Base-by-base conservation (phyloP, 805 yeast genomes). In the Schizosaccharomyces pombe region DNA sequence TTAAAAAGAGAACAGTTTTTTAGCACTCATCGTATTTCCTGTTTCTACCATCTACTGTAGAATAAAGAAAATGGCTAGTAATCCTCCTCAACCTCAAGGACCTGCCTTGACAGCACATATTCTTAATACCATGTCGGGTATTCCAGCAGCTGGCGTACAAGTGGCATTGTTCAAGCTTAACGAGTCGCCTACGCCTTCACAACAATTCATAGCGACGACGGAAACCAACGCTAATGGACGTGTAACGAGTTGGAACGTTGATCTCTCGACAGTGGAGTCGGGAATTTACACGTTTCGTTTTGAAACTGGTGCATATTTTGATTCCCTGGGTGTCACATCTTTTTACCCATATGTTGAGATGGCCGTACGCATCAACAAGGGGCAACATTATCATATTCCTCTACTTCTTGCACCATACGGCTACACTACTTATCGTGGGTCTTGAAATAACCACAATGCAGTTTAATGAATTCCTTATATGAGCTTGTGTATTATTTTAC, bases 301-400 rank as follows among this genome's bases (percentile, higher is more conserved):
- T 39, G 43, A 31, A 63, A 78, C 80, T 54, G 82, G 93, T 0
- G 80, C 80, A 2, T 73, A 75, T 39, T 85, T 85, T 63, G 39
- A 16, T 4, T 5, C 28, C 9, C 79, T 82, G 59, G 59, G 67
- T 34, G 65, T 67, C 56, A 67, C 71, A 56, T 80, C 86, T 0
- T 86, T 86, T 64, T 87, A 86, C 71, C 96, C 96, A 0, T 81
- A 75, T 62, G 85, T 86, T 6, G 95, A 87, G 57, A 82, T 87
- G 40, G 74, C 74, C 31, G 76, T 87, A 2, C 73, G 72, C 5
- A 71, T 72, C 58, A 82, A 82, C 0, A 43, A 53, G 24, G 80
- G 85, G 0, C 69, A 75, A 39, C 97, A 87, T 64, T 87, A 85
- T 66, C 97, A 87, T 64, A 81, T 87, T 55, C 97, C 97, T 0